These are phyloP conservation scores for Tetramitus jugosus DNA, from an alignment of 208 protist species.

Conservation along the genomic window DNA sequence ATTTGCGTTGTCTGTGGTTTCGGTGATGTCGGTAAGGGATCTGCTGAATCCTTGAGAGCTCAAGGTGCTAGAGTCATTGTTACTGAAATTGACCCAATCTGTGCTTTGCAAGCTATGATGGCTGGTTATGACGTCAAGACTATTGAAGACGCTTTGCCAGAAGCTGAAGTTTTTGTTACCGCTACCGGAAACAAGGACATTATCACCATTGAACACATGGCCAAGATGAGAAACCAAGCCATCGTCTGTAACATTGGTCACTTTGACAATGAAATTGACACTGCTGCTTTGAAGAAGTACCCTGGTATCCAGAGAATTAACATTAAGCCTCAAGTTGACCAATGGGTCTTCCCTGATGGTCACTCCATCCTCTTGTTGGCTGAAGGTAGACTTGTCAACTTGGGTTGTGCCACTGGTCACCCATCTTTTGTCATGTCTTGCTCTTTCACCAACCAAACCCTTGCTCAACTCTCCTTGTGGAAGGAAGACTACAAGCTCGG, in stretches of 20 bases:
- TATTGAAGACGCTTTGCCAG: slow-evolving; percentile 80
- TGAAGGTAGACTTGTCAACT: slow-evolving; percentile 94
- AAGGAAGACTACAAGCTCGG: slow-evolving; percentile 83
- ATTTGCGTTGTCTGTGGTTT: slow-evolving; percentile 91
- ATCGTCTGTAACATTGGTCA: slow-evolving; percentile 99
- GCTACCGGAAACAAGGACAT: slow-evolving; percentile 97
- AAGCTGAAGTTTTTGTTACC: slow-evolving; percentile 94
- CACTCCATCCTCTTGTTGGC: slow-evolving; percentile 89
- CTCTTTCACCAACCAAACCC: slow-evolving; percentile 99
- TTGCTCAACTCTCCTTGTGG: slow-evolving; percentile 98
- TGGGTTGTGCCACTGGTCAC: slow-evolving; percentile 98
- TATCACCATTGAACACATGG: slow-evolving; percentile 90
- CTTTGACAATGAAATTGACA: slow-evolving; percentile 99
- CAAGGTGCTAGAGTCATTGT: slow-evolving; percentile 92
- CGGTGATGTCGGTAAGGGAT: slow-evolving; percentile 99
- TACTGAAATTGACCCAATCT: slow-evolving; percentile 99
- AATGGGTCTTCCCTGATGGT: slow-evolving; percentile 87
- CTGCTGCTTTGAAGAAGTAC: slow-evolving; percentile 75
- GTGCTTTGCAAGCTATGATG: slow-evolving; percentile 98
- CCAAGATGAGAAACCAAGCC: slow-evolving; percentile 94
- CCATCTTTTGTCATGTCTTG: slow-evolving; percentile 99
- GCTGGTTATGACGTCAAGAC: slow-evolving; percentile 89
- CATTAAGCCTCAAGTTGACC: slow-evolving; percentile 98
- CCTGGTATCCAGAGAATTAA: slow-evolving; percentile 81
- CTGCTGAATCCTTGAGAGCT: slow-evolving; percentile 82